Percentiles rank a stretch among this genome's conserved stretches.
Evolutionary conservation across 495 filamentous ascomycete species (phyloP).

Genomic region (Pyronema domesticum): DNA sequence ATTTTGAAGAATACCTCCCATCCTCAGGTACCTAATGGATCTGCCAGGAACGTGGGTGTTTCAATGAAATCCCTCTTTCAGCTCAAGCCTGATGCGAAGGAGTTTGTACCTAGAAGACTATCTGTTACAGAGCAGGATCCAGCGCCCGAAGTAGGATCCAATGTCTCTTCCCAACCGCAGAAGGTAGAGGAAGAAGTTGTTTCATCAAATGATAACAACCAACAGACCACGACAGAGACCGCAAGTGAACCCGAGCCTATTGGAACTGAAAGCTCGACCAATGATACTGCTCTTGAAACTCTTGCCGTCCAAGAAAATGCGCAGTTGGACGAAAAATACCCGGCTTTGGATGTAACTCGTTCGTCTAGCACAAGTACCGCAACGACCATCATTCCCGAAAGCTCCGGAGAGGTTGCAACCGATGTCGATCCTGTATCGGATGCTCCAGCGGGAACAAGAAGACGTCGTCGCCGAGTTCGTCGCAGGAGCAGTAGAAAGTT

Average conservation of each 20-base stretch:
- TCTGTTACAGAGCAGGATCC: neutral
- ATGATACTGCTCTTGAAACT: neutral
- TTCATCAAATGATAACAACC: neutral
- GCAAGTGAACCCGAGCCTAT: neutral
- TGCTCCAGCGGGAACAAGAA: neutral
- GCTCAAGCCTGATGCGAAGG: slow-evolving; percentile 8
- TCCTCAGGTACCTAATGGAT: neutral
- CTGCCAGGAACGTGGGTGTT: neutral
- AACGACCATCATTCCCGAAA: neutral
- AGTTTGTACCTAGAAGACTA: slow-evolving; percentile 3
- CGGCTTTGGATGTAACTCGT: neutral
- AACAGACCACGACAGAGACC: neutral
- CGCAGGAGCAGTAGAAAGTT: neutral
- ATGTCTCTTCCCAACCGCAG: neutral
- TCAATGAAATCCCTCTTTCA: neutral
- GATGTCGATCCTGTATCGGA: neutral
- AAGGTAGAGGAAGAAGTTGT: neutral
- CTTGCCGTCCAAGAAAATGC: neutral
- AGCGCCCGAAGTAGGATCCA: neutral
- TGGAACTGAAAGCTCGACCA: neutral
- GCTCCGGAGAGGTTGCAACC: neutral
- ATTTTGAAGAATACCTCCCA: neutral
- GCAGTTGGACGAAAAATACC: neutral
- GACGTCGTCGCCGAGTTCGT: neutral
- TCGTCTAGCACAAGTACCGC: neutral